Base-by-base conservation (phyloP, 805 yeast genomes). In the Candida succiphila region DNA sequence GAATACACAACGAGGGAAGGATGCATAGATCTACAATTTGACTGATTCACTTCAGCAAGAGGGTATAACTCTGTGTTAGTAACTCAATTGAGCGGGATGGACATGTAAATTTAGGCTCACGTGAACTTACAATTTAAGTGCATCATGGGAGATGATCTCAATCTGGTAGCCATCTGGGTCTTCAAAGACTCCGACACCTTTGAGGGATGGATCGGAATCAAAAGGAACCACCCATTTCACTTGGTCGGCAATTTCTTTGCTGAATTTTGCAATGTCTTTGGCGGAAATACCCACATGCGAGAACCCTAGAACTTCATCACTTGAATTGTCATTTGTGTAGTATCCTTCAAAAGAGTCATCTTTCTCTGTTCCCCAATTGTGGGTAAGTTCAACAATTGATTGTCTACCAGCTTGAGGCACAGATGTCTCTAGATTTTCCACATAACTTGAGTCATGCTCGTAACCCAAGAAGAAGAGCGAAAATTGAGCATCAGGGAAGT, bases 101-200 rank as follows among this genome's bases (percentile, higher is more conserved):
- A n/a, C n/a, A n/a, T n/a, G n/a, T n/a, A n/a, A n/a, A n/a, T n/a
- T n/a, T n/a, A n/a, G n/a, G n/a, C n/a, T n/a, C n/a, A n/a, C n/a
- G n/a, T n/a, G n/a, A n/a, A 32, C 34, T 32, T 32, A 32, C 34
- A 25, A 9, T 17, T 25, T 26, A 30, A 52, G 47, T 16, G 49
- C 38, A 25, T 48, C 57, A 28, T 58, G 53, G 34, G 77, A 73
- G 31, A 80, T 58, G 34, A 88, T 67, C 61, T 87, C 95, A 45
- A 89, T 65, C 37, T 78, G 69, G 64, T 89, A 92, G 51, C 87
- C 86, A 59, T 89, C 97, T 12, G 96, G 96, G 51, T 89, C 98
- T 38, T 67, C 64, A 35, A 89, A 55, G 46, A 85, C 80, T 3
- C 85, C 96, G 53, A 80, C 61, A 36, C 65, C 58, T 44, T 73